Evolutionary conservation across 202 grass and related monocot genomes (phyloP).

Genomic region (Digitaria exilis): DNA sequence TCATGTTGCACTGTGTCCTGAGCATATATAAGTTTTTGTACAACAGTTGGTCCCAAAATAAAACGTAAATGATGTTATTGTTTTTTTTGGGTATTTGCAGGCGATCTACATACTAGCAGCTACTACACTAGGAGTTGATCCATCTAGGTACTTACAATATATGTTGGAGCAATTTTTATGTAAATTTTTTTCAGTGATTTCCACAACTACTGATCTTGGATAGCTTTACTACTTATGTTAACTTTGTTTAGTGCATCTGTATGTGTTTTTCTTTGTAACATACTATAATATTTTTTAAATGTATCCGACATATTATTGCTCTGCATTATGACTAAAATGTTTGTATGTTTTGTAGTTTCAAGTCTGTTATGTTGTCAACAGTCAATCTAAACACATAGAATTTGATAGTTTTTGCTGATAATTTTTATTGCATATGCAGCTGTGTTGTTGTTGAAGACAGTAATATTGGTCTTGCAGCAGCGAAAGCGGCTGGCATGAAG

Average conservation of each 20-base stretch:
- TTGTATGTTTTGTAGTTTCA: background rate
- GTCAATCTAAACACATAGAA: background rate
- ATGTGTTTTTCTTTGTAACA: background rate
- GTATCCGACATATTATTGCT: background rate
- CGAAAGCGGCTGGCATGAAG: conserved; percentile 88
- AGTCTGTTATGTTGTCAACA: background rate
- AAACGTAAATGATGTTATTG: background rate
- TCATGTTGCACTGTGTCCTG: background rate
- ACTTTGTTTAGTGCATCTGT: background rate
- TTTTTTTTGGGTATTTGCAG: conserved; percentile 48
- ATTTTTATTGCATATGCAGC: conserved; percentile 47
- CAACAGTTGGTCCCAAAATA: background rate
- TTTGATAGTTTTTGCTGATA: conserved; percentile 6
- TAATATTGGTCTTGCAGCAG: conserved; percentile 80
- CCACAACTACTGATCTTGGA: background rate
- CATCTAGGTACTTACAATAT: conserved; percentile 62
- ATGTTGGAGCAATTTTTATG: background rate
- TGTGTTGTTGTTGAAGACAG: conserved; percentile 99
- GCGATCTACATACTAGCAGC: conserved; percentile 95
- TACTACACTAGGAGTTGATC: conserved; percentile 81
- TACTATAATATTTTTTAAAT: conserved; percentile 3
- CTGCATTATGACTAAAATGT: background rate
- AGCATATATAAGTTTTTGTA: background rate
- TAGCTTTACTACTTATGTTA: background rate
- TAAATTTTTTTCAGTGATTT: background rate